A percentile compares a stretch with the other conserved stretches of the same genome.
Conservation (phyloP, 1,284 basidiomycete genomes). For the Microbotryomycetes sp. region DNA sequence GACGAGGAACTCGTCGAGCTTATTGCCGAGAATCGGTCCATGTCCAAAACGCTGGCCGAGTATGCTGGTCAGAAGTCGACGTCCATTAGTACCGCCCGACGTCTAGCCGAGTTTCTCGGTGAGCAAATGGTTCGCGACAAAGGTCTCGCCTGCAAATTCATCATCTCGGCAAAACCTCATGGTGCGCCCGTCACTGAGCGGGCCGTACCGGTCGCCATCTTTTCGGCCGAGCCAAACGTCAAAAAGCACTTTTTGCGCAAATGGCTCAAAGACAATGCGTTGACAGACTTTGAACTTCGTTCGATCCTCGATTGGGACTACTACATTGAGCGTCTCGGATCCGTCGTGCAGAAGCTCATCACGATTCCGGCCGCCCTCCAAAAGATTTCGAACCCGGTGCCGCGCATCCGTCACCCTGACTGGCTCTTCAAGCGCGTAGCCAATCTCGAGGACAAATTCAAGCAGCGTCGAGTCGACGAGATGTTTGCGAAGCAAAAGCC, state of each 20-base stretch:
- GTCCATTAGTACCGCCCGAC: slow-evolving; percentile 90
- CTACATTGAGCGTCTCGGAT: slow-evolving; percentile 95
- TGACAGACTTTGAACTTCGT: slow-evolving; percentile 83
- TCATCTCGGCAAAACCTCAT: slow-evolving; percentile 89
- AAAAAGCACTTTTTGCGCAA: slow-evolving; percentile 87
- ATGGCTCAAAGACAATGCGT: slow-evolving; percentile 90
- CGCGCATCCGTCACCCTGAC: slow-evolving; percentile 91
- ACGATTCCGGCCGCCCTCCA: slow-evolving; percentile 99
- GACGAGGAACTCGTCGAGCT: slow-evolving; percentile 95
- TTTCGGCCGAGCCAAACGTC: slow-evolving; percentile 85
- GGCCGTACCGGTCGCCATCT: slow-evolving; percentile 96
- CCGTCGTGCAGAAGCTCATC: slow-evolving; percentile 97
- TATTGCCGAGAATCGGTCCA: slow-evolving; percentile 96
- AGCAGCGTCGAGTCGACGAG: slow-evolving; percentile 93
- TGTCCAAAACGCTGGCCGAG: slow-evolving; percentile 94
- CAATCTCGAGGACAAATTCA: slow-evolving; percentile 88
- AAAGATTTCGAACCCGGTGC: slow-evolving; percentile 92
- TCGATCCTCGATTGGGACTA: slow-evolving; percentile 97
- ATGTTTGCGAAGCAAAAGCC: slow-evolving; percentile 63
- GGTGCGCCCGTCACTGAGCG: slow-evolving; percentile 96
- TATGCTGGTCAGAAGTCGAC: slow-evolving; percentile 97
- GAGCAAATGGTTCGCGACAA: slow-evolving; percentile 99
- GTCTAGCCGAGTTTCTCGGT: slow-evolving; percentile 94
- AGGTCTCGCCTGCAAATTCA: slow-evolving; percentile 96
- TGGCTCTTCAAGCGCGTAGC: slow-evolving; percentile 91